phyloP scores from a whole-genome alignment of 129 eudicot genomes.

The Lonicera japonica region DNA sequence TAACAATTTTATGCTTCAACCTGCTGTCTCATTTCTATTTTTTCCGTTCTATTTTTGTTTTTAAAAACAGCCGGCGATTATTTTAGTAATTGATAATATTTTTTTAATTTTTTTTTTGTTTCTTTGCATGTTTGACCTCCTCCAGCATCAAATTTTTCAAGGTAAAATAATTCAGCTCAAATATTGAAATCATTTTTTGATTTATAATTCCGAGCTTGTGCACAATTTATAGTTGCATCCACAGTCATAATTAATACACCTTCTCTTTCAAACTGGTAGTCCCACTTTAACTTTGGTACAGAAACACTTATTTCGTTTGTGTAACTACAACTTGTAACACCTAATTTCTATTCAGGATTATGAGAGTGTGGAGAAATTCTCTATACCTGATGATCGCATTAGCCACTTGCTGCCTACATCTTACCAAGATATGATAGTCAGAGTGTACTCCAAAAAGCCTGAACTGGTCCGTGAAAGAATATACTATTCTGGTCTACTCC shows the following conservation, averaged over 20 bases:
- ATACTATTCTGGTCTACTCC: background rate
- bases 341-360: constrained; percentile 30
- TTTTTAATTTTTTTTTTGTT: background rate
- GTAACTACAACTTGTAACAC: too few relatives aligned
- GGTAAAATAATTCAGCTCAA: constrained; percentile 24
- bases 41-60: background rate
- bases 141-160: constrained; percentile 51
- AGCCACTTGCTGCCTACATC: constrained; percentile 63
- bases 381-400: constrained; percentile 44
- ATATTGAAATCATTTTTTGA: background rate
- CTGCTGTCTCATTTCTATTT: background rate
- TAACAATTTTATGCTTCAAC: background rate
- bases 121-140: constrained; percentile 19
- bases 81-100: background rate
- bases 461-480: constrained; percentile 34
- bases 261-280: too few relatives aligned
- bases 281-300: too few relatives aligned
- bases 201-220: background rate
- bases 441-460: constrained; percentile 58
- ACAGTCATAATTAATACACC: too few relatives aligned
- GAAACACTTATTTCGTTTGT: too few relatives aligned
- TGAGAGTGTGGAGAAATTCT: constrained; percentile 44
- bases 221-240: too few relatives aligned
- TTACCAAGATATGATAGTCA: constrained; percentile 62
- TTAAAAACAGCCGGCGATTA: background rate